These are phyloP conservation scores for Carex littledalei DNA, from an alignment of 176 grass and related monocot genomes.

Conservation along the genomic window DNA sequence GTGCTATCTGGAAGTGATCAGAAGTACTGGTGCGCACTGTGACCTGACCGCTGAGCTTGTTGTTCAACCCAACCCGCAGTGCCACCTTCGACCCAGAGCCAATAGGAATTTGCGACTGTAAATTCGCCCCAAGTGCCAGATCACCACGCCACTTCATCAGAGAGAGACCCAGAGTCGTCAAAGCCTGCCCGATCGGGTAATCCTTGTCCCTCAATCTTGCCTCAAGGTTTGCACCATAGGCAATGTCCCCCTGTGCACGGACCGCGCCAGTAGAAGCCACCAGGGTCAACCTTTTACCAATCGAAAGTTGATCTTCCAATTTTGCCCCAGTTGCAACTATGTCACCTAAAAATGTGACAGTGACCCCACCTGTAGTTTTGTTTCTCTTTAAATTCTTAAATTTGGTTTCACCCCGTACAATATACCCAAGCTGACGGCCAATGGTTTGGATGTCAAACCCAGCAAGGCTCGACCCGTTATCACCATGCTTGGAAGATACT, in stretches of 20 bases:
- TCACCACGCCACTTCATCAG: constrained; percentile 72
- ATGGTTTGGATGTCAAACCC: constrained; percentile 85
- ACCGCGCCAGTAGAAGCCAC: constrained; percentile 63
- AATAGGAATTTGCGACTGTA: constrained; percentile 73
- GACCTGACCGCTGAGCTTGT: constrained; percentile 79
- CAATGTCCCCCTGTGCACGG: constrained; percentile 63
- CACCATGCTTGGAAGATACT: constrained; percentile 80
- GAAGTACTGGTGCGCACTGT: constrained; percentile 80
- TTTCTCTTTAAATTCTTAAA: constrained; percentile 93
- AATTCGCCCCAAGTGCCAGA: constrained; percentile 71
- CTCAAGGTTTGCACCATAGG: constrained; percentile 84
- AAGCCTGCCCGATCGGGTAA: constrained; percentile 58
- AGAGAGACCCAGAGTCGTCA: constrained; percentile 70
- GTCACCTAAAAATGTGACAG: constrained; percentile 76
- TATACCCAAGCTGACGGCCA: constrained; percentile 67
- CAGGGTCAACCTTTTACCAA: constrained; percentile 61
- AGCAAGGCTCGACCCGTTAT: constrained; percentile 68
- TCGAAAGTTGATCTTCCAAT: constrained; percentile 73
- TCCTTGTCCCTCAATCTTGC: constrained; percentile 63
- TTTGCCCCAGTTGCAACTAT: constrained; percentile 80
- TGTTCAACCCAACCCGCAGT: constrained; percentile 64
- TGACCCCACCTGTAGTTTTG: constrained; percentile 77
- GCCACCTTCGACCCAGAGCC: constrained; percentile 77
- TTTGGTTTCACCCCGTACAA: constrained; percentile 79
- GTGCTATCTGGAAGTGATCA: constrained; percentile 73